Base-by-base conservation (phyloP, 2,329 filamentous ascomycete genomes). In the Trichoderma cornu-damae region DNA sequence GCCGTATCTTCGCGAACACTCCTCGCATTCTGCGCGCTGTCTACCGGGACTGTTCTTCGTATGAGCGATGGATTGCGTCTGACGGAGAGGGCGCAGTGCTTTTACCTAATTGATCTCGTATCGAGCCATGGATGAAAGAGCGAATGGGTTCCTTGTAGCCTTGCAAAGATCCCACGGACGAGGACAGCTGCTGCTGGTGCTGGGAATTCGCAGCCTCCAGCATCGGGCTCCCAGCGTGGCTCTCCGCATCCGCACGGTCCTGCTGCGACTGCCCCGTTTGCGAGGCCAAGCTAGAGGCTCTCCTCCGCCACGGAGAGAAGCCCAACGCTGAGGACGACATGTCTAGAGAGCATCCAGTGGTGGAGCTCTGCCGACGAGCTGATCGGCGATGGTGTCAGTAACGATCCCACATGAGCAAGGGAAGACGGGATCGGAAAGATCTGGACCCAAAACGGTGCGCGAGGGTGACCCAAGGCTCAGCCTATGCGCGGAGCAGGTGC, bases 1-100 rank as follows among this genome's bases (percentile, higher is more conserved):
- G 90, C 89, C 2, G 91, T 95, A 68, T 94, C 87, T 72, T 94
- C 87, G 62, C 91, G 87, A 38, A 96, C 87, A 62, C 85, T 88
- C 59, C 86, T 84, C 32, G 89, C 88, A 70, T 89, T 89, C 64
- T 89, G 83, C 16, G 84, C 81, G 64, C 83, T 87, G 68, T 93
- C 88, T 72, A 82, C 68, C 16, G 79, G 78, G 37, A 74, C 79
- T 82, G 62, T 40, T 47, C 44, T 28, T 20, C 37, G 20, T 42
- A 44, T 59, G 42, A 60, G 50, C 38, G 6, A 40, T 57, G 44
- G 55, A 59, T 24, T 57, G 30, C 28, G 50, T 40, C 20, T 9
- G 20, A n/a, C 8, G n/a, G 14, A 16, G 16, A 37, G 30, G 38
- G 43, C 37, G 58, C 40, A 40, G 18, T 55, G 69, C 74, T 57